Percentiles rank a stretch among this genome's conserved stretches.
phyloP scores from a whole-genome alignment of 257 asterid species.

The Solanum clarkiae region DNA sequence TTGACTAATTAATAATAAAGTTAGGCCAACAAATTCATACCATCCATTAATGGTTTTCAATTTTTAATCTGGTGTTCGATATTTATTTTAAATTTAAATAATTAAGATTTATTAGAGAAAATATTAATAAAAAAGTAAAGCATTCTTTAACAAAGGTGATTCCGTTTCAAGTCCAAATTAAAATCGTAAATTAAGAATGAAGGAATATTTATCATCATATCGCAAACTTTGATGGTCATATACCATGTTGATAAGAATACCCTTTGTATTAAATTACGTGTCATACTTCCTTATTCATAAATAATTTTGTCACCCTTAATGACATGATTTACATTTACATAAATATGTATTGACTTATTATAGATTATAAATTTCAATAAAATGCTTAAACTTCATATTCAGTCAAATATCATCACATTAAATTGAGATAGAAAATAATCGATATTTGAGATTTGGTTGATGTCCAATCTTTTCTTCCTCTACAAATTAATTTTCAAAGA shows the following conservation, averaged over 20 bases:
- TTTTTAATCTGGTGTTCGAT: background rate
- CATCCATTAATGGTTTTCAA: background rate
- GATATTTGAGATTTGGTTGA: background rate
- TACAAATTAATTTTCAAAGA: background rate
- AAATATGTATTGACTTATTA: background rate
- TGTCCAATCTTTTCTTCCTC: background rate
- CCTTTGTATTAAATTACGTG: background rate
- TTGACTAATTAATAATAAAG: background rate
- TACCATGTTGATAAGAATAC: background rate
- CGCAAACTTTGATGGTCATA: background rate
- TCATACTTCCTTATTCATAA: background rate
- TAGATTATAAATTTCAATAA: background rate
- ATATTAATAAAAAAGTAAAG: background rate
- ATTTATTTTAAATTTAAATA: no score
- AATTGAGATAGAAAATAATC: background rate
- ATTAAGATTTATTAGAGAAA: rapidly evolving
- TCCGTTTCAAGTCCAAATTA: background rate
- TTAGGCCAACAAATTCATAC: background rate
- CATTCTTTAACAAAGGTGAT: rapidly evolving
- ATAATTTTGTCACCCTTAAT: background rate
- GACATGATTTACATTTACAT: background rate
- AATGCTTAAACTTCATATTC: rapidly evolving
- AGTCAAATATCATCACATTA: background rate
- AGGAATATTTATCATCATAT: background rate
- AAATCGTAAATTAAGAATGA: background rate